Conservation (phyloP, 768 basidiomycete species). For the Phanerodontia chrysosporium region DNA sequence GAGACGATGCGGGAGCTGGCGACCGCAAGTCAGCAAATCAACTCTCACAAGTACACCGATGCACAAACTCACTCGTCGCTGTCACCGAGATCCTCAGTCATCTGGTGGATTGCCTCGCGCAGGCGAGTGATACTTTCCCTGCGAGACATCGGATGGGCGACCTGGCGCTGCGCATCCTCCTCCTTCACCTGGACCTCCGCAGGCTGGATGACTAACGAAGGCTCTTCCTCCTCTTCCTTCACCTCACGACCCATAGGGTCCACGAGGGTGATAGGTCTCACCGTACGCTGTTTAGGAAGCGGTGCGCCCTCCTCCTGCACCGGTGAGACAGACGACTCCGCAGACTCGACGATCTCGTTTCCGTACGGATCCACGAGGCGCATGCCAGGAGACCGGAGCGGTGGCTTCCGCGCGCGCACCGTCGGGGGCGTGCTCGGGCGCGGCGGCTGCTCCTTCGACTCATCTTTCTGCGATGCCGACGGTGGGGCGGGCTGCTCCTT, state of each 20-base stretch:
- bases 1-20: slow-evolving; percentile 36
- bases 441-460: slow-evolving; percentile 3
- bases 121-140: slow-evolving; percentile 55
- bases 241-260: slow-evolving; percentile 69
- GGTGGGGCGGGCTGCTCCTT: too few species aligned
- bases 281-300: slow-evolving; percentile 26
- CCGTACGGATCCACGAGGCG: slow-evolving; percentile 75
- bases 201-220: background rate
- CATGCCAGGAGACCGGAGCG: slow-evolving; percentile 42
- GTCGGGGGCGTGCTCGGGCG: slow-evolving; percentile 21
- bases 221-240: slow-evolving; percentile 24
- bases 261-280: slow-evolving; percentile 51
- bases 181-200: background rate
- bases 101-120: slow-evolving; percentile 51
- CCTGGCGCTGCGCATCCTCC: background rate
- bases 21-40: slow-evolving; percentile 4
- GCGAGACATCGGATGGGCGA: slow-evolving; percentile 19
- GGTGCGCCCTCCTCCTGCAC: slow-evolving; percentile 17
- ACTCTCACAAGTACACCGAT: slow-evolving; percentile 8
- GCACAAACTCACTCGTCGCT: slow-evolving; percentile 51
- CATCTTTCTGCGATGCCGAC: background rate
- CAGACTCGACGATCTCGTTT: slow-evolving; percentile 31
- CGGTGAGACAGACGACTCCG: background rate
- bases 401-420: slow-evolving; percentile 28
- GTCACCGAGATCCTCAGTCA: slow-evolving; percentile 53